Percentiles rank a stretch among this genome's conserved stretches.
These are phyloP conservation scores for Russula earlei DNA, from an alignment of 768 basidiomycete species.

Conservation along the genomic window DNA sequence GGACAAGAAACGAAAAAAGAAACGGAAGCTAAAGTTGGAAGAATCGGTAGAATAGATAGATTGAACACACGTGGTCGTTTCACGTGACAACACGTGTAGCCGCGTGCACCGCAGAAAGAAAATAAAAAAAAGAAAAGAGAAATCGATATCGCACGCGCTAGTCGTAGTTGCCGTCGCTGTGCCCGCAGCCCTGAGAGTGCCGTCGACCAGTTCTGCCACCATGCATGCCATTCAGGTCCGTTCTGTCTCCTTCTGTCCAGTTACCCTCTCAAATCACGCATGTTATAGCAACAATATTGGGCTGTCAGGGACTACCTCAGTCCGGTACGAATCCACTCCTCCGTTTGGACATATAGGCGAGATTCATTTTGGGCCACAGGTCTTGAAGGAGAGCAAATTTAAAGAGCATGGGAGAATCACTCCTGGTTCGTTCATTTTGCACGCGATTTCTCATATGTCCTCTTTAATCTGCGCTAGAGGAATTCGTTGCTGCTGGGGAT, in stretches of 20 bases:
- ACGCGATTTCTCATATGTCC: slow-evolving; percentile 19
- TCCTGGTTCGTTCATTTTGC: slow-evolving; percentile 49
- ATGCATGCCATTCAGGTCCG: slow-evolving; percentile 46
- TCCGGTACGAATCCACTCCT: slow-evolving; percentile 46
- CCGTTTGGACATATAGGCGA: slow-evolving; percentile 24
- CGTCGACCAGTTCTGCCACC: slow-evolving; percentile 12
- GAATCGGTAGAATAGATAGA: not conserved
- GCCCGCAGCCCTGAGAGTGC: slow-evolving; percentile 9
- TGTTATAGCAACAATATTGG: slow-evolving; percentile 74
- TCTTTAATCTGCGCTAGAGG: slow-evolving; percentile 49
- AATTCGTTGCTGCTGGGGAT: slow-evolving; percentile 96
- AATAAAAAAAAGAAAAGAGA: no score
- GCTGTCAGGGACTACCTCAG: slow-evolving; percentile 90
- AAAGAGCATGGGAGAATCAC: slow-evolving; percentile 97
- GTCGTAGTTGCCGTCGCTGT: not conserved
- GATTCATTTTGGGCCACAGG: slow-evolving; percentile 40
- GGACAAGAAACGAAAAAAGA: slow-evolving; percentile 15
- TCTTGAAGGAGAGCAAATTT: slow-evolving; percentile 96
- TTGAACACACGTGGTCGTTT: not conserved
- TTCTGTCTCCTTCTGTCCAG: not conserved
- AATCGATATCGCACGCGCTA: slow-evolving; percentile 24
- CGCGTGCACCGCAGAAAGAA: no score
- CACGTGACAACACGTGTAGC: slow-evolving; percentile 9
- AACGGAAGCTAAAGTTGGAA: not conserved
- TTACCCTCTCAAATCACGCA: not conserved